Evolutionary conservation across 1,139 yeast species (phyloP), one percentile per base, ranked within the genome.

Genomic region (Scheffersomyces insectosa): DNA sequence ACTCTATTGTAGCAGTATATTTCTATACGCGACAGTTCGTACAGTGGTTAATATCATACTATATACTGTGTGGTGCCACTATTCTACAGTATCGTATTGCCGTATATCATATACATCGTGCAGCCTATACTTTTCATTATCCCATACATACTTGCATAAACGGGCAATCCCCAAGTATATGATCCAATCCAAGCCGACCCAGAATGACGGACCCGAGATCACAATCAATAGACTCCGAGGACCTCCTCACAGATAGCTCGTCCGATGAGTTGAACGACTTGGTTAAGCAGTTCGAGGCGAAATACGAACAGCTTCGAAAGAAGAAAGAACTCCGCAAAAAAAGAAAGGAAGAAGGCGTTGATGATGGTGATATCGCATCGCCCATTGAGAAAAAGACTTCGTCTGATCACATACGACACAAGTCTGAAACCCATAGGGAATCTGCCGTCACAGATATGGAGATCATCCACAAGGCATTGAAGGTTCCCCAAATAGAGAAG

Each of bases 231-330:
- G 48, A 48, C 23, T 41, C 42, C 6, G 52, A 55, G 25, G 61
- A 56, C 11, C 42, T 45, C 9, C 53, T 59, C 28, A 60, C 64
- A 1, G 63, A 57, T 28, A 62, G 56, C 23, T 59, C 64, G 1
- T 62, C 50, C 4, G 63, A 60, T 35, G 64, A 57, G 27, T 42
- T 56, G 38, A 58, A 59, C 2, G 63, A 59, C 37, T 44, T 60
- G 20, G 50, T 59, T 33, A 59, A 60, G 42, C 64, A 59, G 41
- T 59, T 47, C 32, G 59, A 55, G 27, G 50, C 52, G 13, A 51
- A 50, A 39, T 51, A 50, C 40, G 57, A 53, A 25, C 45, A 50
- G 37, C 42, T 59, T 28, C 43, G 54, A 12, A 50, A 48, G 38
- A 49, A 49, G 40, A 50, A 54, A 31, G 47, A 42, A 8, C 44